Evolutionary conservation across 345 rosid species (phyloP).

Genomic region (Angophora floribunda): DNA sequence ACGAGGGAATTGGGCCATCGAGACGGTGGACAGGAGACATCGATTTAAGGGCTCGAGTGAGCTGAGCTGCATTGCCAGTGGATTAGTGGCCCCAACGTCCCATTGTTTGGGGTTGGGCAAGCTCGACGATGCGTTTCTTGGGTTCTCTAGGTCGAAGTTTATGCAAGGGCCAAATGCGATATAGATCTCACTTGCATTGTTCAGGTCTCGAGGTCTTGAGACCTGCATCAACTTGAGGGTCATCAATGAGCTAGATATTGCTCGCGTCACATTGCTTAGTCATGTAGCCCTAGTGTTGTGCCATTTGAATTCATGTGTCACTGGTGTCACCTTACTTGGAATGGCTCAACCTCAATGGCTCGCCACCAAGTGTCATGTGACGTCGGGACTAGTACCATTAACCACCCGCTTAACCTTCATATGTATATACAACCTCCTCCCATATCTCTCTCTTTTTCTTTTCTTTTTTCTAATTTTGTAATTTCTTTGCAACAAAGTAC

Average conservation of each 20-base stretch:
- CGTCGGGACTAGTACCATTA: accelerated
- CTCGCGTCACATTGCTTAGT: too few relatives aligned
- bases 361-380: too few relatives aligned
- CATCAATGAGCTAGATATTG: neutral
- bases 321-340: too few relatives aligned
- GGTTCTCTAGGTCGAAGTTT: neutral
- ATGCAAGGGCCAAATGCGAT: neutral
- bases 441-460: too few relatives aligned
- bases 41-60: neutral
- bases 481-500: neutral
- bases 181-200: neutral
- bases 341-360: neutral
- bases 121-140: neutral
- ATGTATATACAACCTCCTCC: neutral
- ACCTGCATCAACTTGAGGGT: neutral
- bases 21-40: neutral
- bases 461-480: neutral
- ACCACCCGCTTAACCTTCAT: neutral
- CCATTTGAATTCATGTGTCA: too few relatives aligned
- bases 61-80: neutral
- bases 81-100: neutral
- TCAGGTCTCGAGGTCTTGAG: neutral
- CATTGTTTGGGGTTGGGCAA: neutral
- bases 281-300: too few relatives aligned
- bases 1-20: neutral